Base-by-base conservation (phyloP, 306 rosid genomes). In the Vigna reflexopilosa region DNA sequence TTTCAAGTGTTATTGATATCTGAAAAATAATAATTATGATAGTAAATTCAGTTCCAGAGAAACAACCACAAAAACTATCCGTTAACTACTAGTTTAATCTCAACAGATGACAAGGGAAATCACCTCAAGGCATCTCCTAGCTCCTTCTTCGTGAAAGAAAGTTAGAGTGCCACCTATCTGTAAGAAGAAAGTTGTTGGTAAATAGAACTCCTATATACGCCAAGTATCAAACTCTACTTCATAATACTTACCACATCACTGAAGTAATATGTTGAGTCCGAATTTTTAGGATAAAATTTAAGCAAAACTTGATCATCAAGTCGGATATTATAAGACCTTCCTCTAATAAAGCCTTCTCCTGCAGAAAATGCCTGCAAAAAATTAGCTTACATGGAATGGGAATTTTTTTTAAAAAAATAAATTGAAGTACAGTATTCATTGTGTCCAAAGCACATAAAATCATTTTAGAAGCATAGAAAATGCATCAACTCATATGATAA, bases 111-210 rank as follows among this genome's bases (percentile, higher is more conserved):
- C 68, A 62, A 78, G 79, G 44, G 72, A 30, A 76, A 56, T 83
- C 87, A 96, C 99, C 99, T 96, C 99, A 62, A 96, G 99, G 89
- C 98, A 96, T 82, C 94, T 93, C 86, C 97, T 87, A 59, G 92
- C 83, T 83, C 94, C 93, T 84, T 83, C 91, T 84, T 87, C 94
- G 67, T 89, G 99, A 77, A 96, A 96, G 89, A 93, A 93, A 40
- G 94, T 90, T 73, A 96, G 97, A 76, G 98, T 96, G 47, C 99
- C 99, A 67, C 99, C 99, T 36, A 96, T 96, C 99, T 96, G 88
- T 73, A 52, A 78, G 72, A 49, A 58, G 42, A 79, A 74, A 82
- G 55, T 70, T 26, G 73, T 22, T 62, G 51, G 34, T 69, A 7
- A 75, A 73, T 56, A 42, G 65, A 77, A 32, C 22, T 34, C 45